Evolutionary conservation across 345 rosid genomes (phyloP).

Genomic region (Zanthoxylum bungeanum): DNA sequence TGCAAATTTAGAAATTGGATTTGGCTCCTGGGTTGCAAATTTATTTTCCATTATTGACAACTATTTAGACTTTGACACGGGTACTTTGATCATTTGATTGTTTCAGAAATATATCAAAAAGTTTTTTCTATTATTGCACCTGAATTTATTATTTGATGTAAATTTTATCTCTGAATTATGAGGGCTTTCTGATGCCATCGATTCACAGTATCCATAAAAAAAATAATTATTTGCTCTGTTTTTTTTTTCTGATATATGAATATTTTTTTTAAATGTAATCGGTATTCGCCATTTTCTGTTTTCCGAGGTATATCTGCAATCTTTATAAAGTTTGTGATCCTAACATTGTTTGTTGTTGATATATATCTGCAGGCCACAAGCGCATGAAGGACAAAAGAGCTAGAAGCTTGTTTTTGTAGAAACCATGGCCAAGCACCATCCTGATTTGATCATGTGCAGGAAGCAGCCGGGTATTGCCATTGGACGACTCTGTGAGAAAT

Average conservation of each 20-base stretch:
- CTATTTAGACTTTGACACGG: neutral
- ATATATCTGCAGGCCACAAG: constrained; percentile 9
- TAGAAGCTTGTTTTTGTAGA: neutral
- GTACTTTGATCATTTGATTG: neutral
- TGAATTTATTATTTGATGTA: neutral
- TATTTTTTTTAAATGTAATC: neutral
- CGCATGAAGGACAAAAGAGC: neutral
- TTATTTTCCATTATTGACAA: neutral
- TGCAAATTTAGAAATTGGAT: neutral
- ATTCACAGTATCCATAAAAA: neutral
- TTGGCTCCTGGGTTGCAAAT: neutral
- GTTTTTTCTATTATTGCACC: neutral
- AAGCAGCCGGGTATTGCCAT: constrained; percentile 51
- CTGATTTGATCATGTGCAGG: constrained; percentile 48
- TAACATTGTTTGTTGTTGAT: neutral
- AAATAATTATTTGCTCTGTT: neutral
- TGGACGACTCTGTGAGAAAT: constrained; percentile 44
- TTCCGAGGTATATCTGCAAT: neutral
- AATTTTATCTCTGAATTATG: neutral
- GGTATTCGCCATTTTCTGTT: neutral
- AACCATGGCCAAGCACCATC: constrained; percentile 51
- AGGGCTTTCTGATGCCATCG: neutral
- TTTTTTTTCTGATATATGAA: too few relatives aligned
- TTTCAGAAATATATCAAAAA: neutral
- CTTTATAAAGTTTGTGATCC: neutral